Conservation (phyloP, 495 filamentous ascomycete genomes). For the Evernia prunastri region DNA sequence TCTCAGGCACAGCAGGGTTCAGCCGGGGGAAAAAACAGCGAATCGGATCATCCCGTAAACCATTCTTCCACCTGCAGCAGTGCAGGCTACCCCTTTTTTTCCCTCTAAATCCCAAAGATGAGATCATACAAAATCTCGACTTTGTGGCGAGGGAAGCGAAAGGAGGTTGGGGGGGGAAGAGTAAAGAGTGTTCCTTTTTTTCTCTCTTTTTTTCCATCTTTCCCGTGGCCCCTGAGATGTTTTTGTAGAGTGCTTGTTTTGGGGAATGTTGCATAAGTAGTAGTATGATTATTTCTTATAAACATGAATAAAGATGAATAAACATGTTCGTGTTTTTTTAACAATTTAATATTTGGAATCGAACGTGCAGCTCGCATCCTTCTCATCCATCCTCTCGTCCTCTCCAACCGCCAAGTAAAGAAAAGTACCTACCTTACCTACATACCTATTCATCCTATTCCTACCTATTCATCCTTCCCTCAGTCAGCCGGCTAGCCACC, state of each 20-base stretch:
- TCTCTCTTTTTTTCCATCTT: neutral
- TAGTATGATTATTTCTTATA: no score
- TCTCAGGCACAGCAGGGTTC: slow-evolving; percentile 1
- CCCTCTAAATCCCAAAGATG: neutral
- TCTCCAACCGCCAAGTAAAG: neutral
- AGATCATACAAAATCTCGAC: neutral
- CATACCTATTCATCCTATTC: no score
- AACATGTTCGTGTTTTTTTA: neutral
- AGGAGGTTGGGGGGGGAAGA: neutral
- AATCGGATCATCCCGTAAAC: neutral
- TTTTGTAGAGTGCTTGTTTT: neutral
- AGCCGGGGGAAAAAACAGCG: neutral
- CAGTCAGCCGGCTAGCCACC: no score
- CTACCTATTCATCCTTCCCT: no score
- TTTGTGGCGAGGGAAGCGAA: neutral
- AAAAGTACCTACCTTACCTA: no score
- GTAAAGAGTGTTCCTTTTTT: neutral
- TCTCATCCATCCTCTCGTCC: neutral
- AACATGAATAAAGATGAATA: no score
- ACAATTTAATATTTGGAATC: neutral
- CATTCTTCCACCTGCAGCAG: neutral
- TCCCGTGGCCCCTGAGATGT: neutral
- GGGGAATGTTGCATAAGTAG: slow-evolving; percentile 2
- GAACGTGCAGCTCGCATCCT: neutral
- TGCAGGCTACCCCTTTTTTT: neutral